Evolutionary conservation across 2,329 filamentous ascomycete species (phyloP).

Genomic region (Venturia nashicola): DNA sequence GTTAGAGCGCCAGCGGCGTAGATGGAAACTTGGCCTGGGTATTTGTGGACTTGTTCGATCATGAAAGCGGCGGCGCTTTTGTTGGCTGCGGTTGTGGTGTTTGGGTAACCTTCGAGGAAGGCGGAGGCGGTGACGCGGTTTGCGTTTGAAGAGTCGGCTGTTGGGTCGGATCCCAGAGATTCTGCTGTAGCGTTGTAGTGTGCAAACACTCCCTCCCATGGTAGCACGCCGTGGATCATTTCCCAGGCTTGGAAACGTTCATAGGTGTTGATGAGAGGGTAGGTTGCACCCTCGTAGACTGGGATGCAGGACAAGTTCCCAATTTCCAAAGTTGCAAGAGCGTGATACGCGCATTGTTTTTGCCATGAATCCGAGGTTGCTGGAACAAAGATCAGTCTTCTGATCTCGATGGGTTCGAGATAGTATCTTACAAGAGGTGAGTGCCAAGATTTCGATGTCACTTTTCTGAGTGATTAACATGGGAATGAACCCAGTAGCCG

Average conservation of each 20-base stretch:
- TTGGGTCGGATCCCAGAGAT: constrained; percentile 31
- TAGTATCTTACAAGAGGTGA: constrained; percentile 23
- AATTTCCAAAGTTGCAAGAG: constrained; percentile 33
- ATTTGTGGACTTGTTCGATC: constrained; percentile 31
- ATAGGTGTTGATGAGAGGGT: constrained; percentile 35
- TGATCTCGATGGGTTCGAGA: neutral
- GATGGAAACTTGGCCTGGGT: constrained; percentile 38
- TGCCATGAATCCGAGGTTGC: constrained; percentile 30
- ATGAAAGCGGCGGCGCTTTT: constrained; percentile 33
- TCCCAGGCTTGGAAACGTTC: constrained; percentile 33
- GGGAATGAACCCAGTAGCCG: constrained; percentile 28
- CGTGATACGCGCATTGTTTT: constrained; percentile 32
- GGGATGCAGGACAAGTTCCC: constrained; percentile 37
- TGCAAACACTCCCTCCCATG: constrained; percentile 35
- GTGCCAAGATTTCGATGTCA: constrained; percentile 32
- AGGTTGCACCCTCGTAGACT: constrained; percentile 34
- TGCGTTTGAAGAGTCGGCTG: constrained; percentile 28
- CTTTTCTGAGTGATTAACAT: constrained; percentile 33
- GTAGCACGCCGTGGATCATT: constrained; percentile 29
- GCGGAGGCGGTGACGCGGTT: constrained; percentile 28
- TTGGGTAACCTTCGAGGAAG: constrained; percentile 35
- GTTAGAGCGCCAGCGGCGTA: constrained; percentile 35
- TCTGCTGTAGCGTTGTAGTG: constrained; percentile 32
- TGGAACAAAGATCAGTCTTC: neutral
- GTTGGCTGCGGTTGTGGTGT: constrained; percentile 26